These are phyloP conservation scores for Xylaria sp. DNA, from an alignment of 2,329 filamentous ascomycete genomes.

Conservation along the genomic window DNA sequence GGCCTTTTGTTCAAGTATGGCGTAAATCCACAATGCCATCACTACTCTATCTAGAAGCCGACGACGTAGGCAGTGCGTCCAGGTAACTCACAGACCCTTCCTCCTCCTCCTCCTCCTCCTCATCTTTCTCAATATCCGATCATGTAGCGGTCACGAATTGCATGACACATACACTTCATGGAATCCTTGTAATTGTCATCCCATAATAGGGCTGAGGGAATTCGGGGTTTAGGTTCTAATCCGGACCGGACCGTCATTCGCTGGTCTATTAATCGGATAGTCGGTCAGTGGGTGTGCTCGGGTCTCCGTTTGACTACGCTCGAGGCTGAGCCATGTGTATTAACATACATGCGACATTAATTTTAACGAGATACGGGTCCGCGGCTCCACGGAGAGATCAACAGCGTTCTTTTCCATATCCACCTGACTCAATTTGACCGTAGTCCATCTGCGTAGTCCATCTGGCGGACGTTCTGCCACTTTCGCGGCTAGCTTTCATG, in stretches of 20 bases:
- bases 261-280: not conserved
- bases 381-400: not conserved
- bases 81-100: too few species aligned
- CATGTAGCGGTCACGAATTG: conserved; percentile 9
- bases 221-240: conserved; percentile 17
- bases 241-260: conserved; percentile 12
- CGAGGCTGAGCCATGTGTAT: not conserved
- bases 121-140: not conserved
- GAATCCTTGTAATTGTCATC: not conserved
- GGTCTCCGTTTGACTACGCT: not conserved
- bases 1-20: not conserved
- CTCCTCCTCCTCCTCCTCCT: too few species aligned
- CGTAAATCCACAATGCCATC: not conserved
- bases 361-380: not conserved
- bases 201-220: conserved; percentile 22
- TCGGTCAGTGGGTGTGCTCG: not conserved
- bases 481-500: conserved; percentile 5
- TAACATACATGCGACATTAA: not conserved
- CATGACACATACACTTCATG: not conserved
- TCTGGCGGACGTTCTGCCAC: conserved; percentile 5
- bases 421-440: not conserved
- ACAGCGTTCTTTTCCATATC: not conserved
- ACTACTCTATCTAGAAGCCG: not conserved
- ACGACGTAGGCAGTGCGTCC: too few species aligned
- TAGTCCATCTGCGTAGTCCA: not conserved